Evolutionary conservation across 306 rosid genomes (phyloP).

Genomic region (Trifolium repens): DNA sequence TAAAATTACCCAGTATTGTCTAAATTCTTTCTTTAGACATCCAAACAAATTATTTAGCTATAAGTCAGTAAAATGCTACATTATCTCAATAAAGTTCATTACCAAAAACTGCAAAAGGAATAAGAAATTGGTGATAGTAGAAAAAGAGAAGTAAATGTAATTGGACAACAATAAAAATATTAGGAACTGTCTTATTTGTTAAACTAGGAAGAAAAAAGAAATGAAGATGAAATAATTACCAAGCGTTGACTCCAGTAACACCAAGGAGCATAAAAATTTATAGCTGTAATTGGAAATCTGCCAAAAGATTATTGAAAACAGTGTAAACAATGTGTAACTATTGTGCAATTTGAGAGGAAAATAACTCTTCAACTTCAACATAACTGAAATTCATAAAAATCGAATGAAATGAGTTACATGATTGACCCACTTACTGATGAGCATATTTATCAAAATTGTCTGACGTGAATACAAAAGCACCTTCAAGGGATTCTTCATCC

Average conservation of each 20-base stretch:
- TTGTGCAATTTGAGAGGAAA: conserved; percentile 18
- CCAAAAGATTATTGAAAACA: conserved; percentile 41
- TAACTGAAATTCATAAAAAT: conserved; percentile 28
- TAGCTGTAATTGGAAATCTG: conserved; percentile 78
- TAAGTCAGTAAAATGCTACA: not conserved
- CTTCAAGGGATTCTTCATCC: conserved; percentile 70
- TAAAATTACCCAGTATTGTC: conserved; percentile 2
- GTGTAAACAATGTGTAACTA: conserved; percentile 28
- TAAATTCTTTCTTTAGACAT: not conserved
- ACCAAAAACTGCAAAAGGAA: not conserved
- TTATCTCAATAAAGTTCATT: not conserved
- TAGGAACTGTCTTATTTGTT: conserved; percentile 29
- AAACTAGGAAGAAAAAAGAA: conserved; percentile 1
- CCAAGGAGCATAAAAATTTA: conserved; percentile 98
- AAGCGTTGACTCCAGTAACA: conserved; percentile 97
- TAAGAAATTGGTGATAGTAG: conserved; percentile 23
- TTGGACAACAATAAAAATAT: conserved; percentile 23
- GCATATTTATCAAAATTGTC: conserved; percentile 70
- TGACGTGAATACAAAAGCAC: conserved; percentile 56
- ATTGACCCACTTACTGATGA: conserved; percentile 70
- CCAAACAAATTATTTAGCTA: not conserved
- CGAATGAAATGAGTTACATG: conserved; percentile 34
- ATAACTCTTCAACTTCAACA: conserved; percentile 19
- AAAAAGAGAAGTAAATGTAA: conserved; percentile 28
- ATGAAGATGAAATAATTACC: conserved; percentile 60